Base-by-base conservation (phyloP, 306 rosid species). In the Amphicarpaea edgeworthii region DNA sequence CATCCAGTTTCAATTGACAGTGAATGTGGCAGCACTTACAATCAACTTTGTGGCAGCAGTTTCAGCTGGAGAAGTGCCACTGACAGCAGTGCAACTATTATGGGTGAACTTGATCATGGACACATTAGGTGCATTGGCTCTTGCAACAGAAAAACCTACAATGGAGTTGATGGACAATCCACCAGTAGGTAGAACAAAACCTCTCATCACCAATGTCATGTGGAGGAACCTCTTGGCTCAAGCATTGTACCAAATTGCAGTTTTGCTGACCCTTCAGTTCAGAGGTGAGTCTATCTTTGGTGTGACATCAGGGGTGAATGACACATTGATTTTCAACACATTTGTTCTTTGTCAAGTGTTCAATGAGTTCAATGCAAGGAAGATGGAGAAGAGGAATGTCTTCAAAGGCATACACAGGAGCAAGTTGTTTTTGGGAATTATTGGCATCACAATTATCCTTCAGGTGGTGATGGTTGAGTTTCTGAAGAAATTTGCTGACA, bases 401-500 rank as follows among this genome's bases (percentile, higher is more conserved):
- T 42, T 42, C 47, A 42, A 42, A 42, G 47, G n/a, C 15, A 42
- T 12, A 42, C 47, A 42, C 47, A 11, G 5, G n/a, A 42, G 5
- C 47, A 42, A 42, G 47, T 42, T 42, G n/a, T 42, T 42, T 42
- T 42, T 42, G 1, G n/a, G 47, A 15, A 42, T 42, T 42, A 42
- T 42, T 42, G 47, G 47, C 47, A 11, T 42, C 14, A 42, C 47
- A 10, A 42, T 42, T 11, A 12, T 42, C n/a, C 15, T 42, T 42
- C 83, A 72, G 26, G 74, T 79, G 9, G 83, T 72, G 78, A 79
- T 79, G 83, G 74, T 79, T 51, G 83, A 79, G 73, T 79, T 79
- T 53, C 72, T 79, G n/a, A 71, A 71, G 68, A 79, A 79, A 14
- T 79, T 79, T 79, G 83, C 78, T 26, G 67, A 71, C 9, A 79